Evolutionary conservation across 768 basidiomycete species (phyloP).

Genomic region (Mycena rosella): DNA sequence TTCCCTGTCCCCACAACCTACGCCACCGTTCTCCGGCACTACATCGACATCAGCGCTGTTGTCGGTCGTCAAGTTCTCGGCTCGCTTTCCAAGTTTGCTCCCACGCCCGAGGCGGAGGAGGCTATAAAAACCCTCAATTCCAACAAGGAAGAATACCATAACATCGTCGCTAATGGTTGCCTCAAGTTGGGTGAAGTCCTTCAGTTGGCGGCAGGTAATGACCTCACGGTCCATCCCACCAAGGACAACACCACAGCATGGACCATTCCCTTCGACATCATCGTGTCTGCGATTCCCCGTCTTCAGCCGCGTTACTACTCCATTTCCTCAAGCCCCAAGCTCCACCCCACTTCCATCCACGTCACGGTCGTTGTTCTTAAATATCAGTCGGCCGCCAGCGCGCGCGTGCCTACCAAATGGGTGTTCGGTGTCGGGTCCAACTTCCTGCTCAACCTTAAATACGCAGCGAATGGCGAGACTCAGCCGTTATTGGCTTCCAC

Average conservation of each 20-base stretch:
- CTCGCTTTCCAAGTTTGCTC: constrained; percentile 88
- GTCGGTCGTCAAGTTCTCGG: constrained; percentile 96
- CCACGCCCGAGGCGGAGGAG: constrained; percentile 80
- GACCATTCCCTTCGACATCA: constrained; percentile 96
- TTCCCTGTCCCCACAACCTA: constrained; percentile 99
- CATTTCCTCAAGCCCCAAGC: constrained; percentile 96
- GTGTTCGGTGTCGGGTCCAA: constrained; percentile 95
- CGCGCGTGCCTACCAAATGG: constrained; percentile 69
- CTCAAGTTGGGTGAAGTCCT: constrained; percentile 95
- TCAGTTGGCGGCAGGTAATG: constrained; percentile 89
- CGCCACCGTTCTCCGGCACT: constrained; percentile 92
- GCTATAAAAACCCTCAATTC: constrained; percentile 83
- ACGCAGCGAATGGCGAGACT: constrained; percentile 72
- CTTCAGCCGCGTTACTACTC: constrained; percentile 99
- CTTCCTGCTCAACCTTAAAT: constrained; percentile 93
- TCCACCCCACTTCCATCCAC: constrained; percentile 90
- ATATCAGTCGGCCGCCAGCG: constrained; percentile 77
- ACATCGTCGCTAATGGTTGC: constrained; percentile 82
- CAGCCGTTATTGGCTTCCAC: constrained; percentile 58
- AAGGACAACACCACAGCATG: constrained; percentile 85
- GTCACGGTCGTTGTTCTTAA: constrained; percentile 96
- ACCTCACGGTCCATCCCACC: constrained; percentile 67
- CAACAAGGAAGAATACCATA: constrained; percentile 89
- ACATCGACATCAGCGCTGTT: constrained; percentile 96
- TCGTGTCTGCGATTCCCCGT: constrained; percentile 93